Evolutionary conservation across 306 rosid species (phyloP).

Genomic region (Vigna mungo): DNA sequence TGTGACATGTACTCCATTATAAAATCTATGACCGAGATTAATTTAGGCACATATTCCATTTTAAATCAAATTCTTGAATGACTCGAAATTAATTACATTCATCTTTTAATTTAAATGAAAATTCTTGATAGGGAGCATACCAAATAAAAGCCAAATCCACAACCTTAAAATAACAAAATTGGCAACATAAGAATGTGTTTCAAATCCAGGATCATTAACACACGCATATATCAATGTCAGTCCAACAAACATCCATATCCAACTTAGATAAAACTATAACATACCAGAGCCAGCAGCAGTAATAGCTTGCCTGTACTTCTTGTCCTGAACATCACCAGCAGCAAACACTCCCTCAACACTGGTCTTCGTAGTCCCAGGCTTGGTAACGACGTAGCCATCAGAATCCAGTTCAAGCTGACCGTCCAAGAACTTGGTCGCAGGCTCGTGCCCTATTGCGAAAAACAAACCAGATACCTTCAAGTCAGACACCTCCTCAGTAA

Average conservation of each 20-base stretch:
- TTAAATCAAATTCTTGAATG: not conserved
- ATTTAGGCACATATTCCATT: not conserved
- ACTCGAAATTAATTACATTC: not conserved
- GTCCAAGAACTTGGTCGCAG: conserved; percentile 80
- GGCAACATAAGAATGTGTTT: not conserved
- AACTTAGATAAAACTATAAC: not conserved
- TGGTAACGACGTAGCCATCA: conserved; percentile 69
- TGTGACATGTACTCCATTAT: not conserved
- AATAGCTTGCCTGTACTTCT: conserved; percentile 94
- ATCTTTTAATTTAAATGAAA: not conserved
- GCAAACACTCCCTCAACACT: conserved; percentile 84
- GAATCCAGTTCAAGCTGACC: conserved; percentile 74
- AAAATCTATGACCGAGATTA: not conserved
- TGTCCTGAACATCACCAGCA: conserved; percentile 95
- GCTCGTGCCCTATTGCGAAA: conserved; percentile 91
- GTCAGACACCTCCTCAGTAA: conserved; percentile 59
- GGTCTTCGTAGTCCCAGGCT: conserved; percentile 72
- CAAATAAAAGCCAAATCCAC: not conserved
- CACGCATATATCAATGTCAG: not conserved
- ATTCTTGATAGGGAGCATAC: not conserved
- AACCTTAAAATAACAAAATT: not conserved
- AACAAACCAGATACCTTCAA: conserved; percentile 81
- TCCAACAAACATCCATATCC: not conserved
- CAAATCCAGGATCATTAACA: conserved; percentile 23
- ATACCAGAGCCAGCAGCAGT: conserved; percentile 89